Evolutionary conservation across 2,329 filamentous ascomycete genomes (phyloP).

Genomic region (Rachicladosporium sp.): DNA sequence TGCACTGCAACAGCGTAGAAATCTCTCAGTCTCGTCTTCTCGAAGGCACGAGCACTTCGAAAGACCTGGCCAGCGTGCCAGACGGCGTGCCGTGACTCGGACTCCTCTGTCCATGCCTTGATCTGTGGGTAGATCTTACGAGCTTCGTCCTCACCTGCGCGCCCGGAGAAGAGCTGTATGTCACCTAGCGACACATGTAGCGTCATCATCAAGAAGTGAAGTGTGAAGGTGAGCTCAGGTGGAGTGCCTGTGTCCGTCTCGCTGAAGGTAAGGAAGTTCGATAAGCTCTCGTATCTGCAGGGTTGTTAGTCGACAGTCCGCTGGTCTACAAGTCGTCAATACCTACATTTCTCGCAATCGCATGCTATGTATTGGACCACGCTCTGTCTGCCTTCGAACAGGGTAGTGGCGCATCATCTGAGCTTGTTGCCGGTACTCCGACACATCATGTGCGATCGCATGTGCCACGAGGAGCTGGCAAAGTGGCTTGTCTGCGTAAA

Average conservation of each 20-base stretch:
- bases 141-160: conserved; percentile 52
- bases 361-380: conserved; percentile 14
- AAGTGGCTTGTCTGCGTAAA: conserved; percentile 39
- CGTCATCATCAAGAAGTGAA: conserved; percentile 46
- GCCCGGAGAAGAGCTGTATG: conserved; percentile 51
- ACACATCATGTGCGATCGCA: conserved; percentile 39
- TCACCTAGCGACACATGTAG: conserved; percentile 51
- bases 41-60: conserved; percentile 34
- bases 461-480: conserved; percentile 52
- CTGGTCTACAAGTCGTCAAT: neutral
- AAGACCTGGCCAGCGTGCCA: conserved; percentile 57
- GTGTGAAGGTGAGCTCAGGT: conserved; percentile 23
- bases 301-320: neutral
- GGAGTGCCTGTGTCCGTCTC: conserved; percentile 12
- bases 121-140: conserved; percentile 43
- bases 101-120: conserved; percentile 42
- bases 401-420: conserved; percentile 17
- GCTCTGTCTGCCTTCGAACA: conserved; percentile 11
- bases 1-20: conserved; percentile 57
- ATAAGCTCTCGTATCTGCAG: conserved; percentile 10
- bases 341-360: conserved; percentile 11
- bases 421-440: conserved; percentile 46
- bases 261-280: conserved; percentile 10
- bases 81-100: conserved; percentile 43
- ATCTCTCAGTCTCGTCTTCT: conserved; percentile 32